Evolutionary conservation across 2,329 filamentous ascomycete genomes (phyloP).

Genomic region (Pseudocercospora fuligena): DNA sequence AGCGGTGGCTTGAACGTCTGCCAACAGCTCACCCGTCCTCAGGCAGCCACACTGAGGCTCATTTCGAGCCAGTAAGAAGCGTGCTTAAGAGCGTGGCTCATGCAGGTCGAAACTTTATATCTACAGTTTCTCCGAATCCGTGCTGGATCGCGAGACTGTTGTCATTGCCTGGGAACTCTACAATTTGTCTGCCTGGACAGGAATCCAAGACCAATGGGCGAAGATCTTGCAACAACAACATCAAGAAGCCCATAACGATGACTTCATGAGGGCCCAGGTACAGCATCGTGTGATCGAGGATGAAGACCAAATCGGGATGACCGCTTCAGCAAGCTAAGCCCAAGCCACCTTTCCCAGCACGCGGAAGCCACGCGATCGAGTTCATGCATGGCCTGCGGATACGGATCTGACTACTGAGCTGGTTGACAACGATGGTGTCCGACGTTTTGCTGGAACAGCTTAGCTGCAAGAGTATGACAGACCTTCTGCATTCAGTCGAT

Average conservation of each 20-base stretch:
- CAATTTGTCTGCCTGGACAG: not conserved
- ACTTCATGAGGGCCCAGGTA: no score
- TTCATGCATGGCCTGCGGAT: not conserved
- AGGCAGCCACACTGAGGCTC: constrained; percentile 1
- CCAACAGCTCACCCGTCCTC: not conserved
- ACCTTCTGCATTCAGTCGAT: no score
- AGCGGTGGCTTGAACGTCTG: constrained; percentile 1
- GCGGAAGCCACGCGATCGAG: not conserved
- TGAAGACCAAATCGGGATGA: not conserved
- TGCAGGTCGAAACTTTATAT: not conserved
- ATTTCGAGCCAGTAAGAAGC: not conserved
- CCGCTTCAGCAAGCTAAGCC: not conserved
- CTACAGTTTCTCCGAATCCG: not conserved
- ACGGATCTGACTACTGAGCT: no score
- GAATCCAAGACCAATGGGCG: not conserved
- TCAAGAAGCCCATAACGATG: no score
- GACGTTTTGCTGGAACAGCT: no score
- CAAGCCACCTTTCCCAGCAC: not conserved
- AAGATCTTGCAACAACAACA: no score
- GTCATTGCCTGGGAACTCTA: not conserved
- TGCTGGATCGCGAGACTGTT: not conserved
- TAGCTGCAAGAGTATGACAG: no score
- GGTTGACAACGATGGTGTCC: no score
- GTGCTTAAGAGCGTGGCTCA: not conserved
- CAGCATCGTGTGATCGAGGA: not conserved